These are phyloP conservation scores for Aphanomyces euteiches DNA, from an alignment of 352 stramenopile genomes.

Conservation along the genomic window DNA sequence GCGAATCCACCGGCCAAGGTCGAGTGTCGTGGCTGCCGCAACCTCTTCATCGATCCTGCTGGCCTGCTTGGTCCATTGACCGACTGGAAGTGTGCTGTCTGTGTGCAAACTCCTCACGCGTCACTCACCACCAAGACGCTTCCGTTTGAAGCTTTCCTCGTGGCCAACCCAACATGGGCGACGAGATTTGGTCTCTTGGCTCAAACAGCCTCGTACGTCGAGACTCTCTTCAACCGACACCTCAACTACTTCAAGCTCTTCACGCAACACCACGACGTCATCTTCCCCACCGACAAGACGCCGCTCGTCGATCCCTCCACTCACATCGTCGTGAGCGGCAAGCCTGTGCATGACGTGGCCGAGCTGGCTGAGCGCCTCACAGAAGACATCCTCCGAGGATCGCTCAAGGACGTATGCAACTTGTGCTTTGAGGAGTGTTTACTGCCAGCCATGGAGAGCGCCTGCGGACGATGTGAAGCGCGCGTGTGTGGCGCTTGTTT, in stretches of 20 bases:
- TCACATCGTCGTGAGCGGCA: not conserved
- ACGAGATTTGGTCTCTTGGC: not conserved
- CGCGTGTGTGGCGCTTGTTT: constrained; percentile 5
- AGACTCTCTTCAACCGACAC: not conserved
- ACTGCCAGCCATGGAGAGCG: constrained; percentile 10
- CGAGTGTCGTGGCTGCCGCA: constrained; percentile 8
- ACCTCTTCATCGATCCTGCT: constrained; percentile 13
- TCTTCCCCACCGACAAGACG: constrained; percentile 5
- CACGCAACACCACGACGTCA: not conserved
- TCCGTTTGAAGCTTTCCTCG: not conserved
- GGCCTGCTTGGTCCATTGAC: not conserved
- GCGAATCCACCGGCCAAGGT: not conserved
- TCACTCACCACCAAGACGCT: not conserved
- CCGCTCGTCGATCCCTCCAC: not conserved
- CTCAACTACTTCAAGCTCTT: constrained; percentile 28
- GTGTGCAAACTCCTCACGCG: constrained; percentile 1
- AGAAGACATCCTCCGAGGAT: not conserved
- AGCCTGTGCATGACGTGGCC: not conserved
- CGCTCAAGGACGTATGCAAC: constrained; percentile 13
- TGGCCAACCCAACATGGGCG: not conserved
- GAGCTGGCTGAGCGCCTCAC: not conserved
- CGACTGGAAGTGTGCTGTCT: constrained; percentile 10
- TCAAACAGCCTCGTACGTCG: not conserved
- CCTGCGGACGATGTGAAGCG: constrained; percentile 12
- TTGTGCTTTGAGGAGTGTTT: constrained; percentile 18